phyloP scores from a whole-genome alignment of 345 rosid genomes.

The Corymbia maculata region DNA sequence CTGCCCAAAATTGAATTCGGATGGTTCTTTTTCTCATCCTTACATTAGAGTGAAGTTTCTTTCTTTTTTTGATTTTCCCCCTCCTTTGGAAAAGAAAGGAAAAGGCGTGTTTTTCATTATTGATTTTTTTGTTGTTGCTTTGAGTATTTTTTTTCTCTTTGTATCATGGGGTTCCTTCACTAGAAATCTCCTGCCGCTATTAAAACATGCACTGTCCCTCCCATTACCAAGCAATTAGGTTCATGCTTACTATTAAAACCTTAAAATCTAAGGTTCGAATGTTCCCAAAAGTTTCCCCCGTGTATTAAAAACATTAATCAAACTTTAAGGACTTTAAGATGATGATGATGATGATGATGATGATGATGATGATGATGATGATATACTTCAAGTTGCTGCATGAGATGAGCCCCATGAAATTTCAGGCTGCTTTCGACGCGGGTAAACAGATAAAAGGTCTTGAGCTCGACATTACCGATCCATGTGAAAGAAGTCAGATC shows the following conservation, averaged over 20 bases:
- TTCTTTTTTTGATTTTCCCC: not conserved
- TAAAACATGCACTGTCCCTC: not conserved
- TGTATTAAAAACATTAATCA: not conserved
- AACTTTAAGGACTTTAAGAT: not conserved
- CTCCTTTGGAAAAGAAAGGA: not conserved
- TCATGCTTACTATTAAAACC: not conserved
- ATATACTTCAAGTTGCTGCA: not conserved
- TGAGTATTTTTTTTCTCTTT: not conserved
- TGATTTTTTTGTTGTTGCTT: not conserved
- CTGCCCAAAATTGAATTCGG: rapidly evolving
- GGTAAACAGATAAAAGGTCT: not conserved
- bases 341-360: too few relatives aligned
- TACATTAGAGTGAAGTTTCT: not conserved
- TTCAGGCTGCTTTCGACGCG: not conserved
- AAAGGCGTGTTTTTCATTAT: not conserved
- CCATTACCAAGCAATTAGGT: not conserved
- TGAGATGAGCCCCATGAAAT: not conserved
- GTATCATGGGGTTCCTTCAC: not conserved
- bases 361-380: not conserved
- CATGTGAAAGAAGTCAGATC: not conserved
- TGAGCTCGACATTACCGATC: not conserved
- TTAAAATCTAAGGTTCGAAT: not conserved
- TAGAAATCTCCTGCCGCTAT: not conserved
- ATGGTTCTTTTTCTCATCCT: not conserved
- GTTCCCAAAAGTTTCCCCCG: not conserved